phyloP scores from a whole-genome alignment of 2,329 filamentous ascomycete genomes.

The Diplodia seriata region DNA sequence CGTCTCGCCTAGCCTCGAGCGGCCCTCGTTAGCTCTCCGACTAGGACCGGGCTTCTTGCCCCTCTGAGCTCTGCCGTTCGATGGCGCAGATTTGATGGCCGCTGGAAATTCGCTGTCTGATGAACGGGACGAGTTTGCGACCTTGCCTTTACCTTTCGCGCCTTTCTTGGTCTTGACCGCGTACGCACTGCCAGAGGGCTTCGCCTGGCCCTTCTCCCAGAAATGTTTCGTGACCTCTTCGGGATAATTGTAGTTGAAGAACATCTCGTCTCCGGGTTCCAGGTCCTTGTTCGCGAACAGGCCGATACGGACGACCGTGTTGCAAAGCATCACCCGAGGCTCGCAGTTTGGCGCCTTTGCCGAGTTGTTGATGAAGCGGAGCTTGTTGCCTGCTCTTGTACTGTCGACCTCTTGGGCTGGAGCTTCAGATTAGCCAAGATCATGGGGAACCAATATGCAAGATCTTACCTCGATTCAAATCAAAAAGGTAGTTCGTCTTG shows the following conservation, averaged over 20 bases:
- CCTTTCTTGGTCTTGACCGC: slow-evolving; percentile 33
- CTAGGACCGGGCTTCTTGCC: neutral
- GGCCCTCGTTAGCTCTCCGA: neutral
- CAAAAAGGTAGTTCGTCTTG: slow-evolving; percentile 68
- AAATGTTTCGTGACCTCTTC: slow-evolving; percentile 22
- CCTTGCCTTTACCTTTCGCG: slow-evolving; percentile 7
- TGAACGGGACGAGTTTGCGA: neutral
- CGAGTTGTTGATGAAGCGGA: slow-evolving; percentile 84
- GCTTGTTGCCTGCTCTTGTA: slow-evolving; percentile 78
- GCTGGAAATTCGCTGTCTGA: slow-evolving; percentile 6
- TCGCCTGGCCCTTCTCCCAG: slow-evolving; percentile 17
- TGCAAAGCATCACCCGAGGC: slow-evolving; percentile 73
- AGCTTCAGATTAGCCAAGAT: slow-evolving; percentile 32
- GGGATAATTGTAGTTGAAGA: slow-evolving; percentile 72
- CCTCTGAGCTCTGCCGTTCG: neutral
- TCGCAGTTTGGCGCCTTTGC: slow-evolving; percentile 65
- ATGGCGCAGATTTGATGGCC: neutral
- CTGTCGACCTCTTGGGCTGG: slow-evolving; percentile 68
- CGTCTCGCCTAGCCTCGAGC: slow-evolving; percentile 3
- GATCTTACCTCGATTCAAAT: slow-evolving; percentile 55
- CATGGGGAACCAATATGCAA: neutral
- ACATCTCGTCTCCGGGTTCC: slow-evolving; percentile 74
- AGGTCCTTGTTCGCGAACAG: slow-evolving; percentile 74
- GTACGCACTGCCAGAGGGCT: slow-evolving; percentile 1
- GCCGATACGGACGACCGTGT: slow-evolving; percentile 75